Percentiles rank a stretch among this genome's conserved stretches.
Conservation (phyloP, 2,329 filamentous ascomycete species). For the Apiospora kogelbergensis region DNA sequence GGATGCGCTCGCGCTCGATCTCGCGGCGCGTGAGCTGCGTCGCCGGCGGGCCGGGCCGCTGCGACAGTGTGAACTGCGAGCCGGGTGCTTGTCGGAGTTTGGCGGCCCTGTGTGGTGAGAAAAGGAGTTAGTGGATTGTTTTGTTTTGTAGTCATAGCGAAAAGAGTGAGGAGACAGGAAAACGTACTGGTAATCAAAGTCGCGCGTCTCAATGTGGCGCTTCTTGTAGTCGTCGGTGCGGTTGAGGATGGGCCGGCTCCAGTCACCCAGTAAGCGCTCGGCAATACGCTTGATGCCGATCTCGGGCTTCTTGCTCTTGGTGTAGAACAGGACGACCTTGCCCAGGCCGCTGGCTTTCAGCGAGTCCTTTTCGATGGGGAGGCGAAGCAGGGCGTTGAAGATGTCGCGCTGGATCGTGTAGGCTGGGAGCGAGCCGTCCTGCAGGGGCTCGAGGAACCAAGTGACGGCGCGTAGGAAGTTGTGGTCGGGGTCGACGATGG, state of each 20-base stretch:
- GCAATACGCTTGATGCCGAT: conserved; percentile 89
- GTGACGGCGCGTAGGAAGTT: conserved; percentile 94
- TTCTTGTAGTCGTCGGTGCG: conserved; percentile 94
- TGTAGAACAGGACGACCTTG: conserved; percentile 96
- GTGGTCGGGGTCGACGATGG: conserved; percentile 88
- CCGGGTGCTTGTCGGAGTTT: conserved; percentile 47
- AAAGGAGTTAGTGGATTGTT: conserved; percentile 12
- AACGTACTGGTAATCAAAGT: conserved; percentile 63
- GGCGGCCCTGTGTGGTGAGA: conserved; percentile 47
- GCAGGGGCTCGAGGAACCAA: conserved; percentile 94
- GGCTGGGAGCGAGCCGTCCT: conserved; percentile 89
- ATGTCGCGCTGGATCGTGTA: conserved; percentile 98
- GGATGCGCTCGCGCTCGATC: conserved; percentile 56
- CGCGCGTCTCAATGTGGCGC: conserved; percentile 63
- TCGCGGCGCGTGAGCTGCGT: conserved; percentile 35
- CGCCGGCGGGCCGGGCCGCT: conserved; percentile 37
- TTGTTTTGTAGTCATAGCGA: background rate
- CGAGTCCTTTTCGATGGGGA: conserved; percentile 89
- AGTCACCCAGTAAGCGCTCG: conserved; percentile 88
- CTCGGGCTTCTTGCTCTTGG: conserved; percentile 88
- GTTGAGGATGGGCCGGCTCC: conserved; percentile 92
- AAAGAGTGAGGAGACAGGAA: background rate
- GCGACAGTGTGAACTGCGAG: conserved; percentile 50
- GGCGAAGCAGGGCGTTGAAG: conserved; percentile 73
- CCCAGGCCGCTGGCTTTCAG: conserved; percentile 90